A percentile compares a stretch with the other conserved stretches of the same genome.
phyloP scores from a whole-genome alignment of 2,329 filamentous ascomycete genomes.

The Juglanconis juglandina region DNA sequence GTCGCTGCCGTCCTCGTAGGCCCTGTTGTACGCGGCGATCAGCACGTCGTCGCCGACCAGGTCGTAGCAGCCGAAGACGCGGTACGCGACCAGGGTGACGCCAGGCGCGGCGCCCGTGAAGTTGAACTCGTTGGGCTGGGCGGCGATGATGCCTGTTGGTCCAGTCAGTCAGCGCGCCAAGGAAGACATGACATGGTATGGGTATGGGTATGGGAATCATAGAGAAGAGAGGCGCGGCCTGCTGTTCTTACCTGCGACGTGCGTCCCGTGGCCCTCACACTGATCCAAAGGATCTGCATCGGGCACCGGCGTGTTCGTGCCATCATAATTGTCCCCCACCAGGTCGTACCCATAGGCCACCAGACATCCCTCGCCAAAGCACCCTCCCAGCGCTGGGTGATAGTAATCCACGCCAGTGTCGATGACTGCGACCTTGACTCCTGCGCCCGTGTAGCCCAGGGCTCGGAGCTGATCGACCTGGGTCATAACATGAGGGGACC shows the following conservation, averaged over 20 bases:
- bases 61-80: slow-evolving; percentile 7
- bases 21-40: slow-evolving; percentile 6
- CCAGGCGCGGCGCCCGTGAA: slow-evolving; percentile 5
- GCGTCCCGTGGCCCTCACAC: slow-evolving; percentile 41
- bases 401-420: slow-evolving; percentile 44
- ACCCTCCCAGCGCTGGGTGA: slow-evolving; percentile 50
- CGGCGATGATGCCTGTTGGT: slow-evolving; percentile 37
- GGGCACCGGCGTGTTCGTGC: slow-evolving; percentile 25
- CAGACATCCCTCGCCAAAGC: slow-evolving; percentile 47
- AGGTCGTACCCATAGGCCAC: slow-evolving; percentile 46
- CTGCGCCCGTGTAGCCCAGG: slow-evolving; percentile 41
- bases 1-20: slow-evolving; percentile 7
- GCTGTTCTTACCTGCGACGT: slow-evolving; percentile 31
- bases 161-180: no score
- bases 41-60: background rate
- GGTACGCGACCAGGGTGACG: slow-evolving; percentile 2
- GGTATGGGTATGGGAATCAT: no score
- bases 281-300: slow-evolving; percentile 37
- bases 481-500: slow-evolving; percentile 28
- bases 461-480: slow-evolving; percentile 38
- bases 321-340: slow-evolving; percentile 34
- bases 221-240: background rate
- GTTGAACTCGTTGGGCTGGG: slow-evolving; percentile 27
- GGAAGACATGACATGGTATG: no score
- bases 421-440: slow-evolving; percentile 39